Evolutionary conservation across 441 rosid species (phyloP).

Genomic region (Daphne laureola): DNA sequence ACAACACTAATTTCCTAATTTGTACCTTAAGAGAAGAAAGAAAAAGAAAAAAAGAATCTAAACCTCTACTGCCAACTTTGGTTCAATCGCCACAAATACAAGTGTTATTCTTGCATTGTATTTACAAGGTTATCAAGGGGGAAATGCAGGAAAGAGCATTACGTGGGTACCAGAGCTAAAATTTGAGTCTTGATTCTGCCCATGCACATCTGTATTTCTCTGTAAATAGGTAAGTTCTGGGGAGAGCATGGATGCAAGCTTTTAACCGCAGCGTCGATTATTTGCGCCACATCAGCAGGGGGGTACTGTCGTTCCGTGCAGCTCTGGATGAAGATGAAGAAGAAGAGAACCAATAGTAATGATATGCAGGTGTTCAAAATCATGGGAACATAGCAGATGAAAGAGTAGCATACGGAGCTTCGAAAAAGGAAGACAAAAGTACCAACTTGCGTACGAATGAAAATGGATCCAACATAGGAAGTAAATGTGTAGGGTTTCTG

Average conservation of each 20-base stretch:
- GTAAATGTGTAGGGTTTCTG: too few relatives aligned
- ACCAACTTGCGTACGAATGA: too few relatives aligned
- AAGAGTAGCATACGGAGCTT: too few relatives aligned
- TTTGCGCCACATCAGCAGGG: slow-evolving; percentile 84
- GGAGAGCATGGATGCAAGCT: slow-evolving; percentile 79
- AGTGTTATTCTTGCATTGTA: slow-evolving; percentile 10
- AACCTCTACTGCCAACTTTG: too few relatives aligned
- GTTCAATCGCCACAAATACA: neutral
- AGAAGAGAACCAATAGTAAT: too few relatives aligned
- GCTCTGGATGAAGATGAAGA: slow-evolving; percentile 38
- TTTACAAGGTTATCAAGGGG: slow-evolving; percentile 6
- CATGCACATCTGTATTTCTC: slow-evolving; percentile 92
- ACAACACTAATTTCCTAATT: too few relatives aligned
- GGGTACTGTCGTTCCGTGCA: slow-evolving; percentile 87
- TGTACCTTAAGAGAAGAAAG: too few relatives aligned
- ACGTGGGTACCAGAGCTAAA: slow-evolving; percentile 79
- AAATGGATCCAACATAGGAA: too few relatives aligned
- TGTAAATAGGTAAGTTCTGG: slow-evolving; percentile 67
- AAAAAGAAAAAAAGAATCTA: too few relatives aligned
- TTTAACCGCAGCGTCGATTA: slow-evolving; percentile 71
- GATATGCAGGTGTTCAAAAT: too few relatives aligned
- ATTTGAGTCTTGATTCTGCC: slow-evolving; percentile 95
- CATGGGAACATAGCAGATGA: too few relatives aligned
- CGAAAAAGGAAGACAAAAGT: too few relatives aligned
- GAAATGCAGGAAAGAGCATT: slow-evolving; percentile 14